These are phyloP conservation scores for Fusarium odoratissimum DNA, from an alignment of 2,329 filamentous ascomycete species.

Conservation along the genomic window DNA sequence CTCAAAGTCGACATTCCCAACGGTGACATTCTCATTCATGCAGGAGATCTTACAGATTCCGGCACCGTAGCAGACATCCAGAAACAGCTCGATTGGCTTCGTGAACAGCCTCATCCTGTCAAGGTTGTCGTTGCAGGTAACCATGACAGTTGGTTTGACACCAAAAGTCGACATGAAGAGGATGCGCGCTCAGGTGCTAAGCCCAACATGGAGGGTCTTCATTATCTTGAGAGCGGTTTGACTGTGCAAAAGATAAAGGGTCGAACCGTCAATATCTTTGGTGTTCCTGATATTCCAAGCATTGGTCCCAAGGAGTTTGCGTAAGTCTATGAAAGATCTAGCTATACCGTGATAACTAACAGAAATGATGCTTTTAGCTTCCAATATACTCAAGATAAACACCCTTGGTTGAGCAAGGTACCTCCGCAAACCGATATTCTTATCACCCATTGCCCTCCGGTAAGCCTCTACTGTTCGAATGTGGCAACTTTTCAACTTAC, in stretches of 20 bases:
- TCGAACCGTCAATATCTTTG: conserved; percentile 73
- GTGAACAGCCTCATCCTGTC: conserved; percentile 76
- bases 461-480: conserved; percentile 45
- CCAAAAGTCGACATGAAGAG: conserved; percentile 65
- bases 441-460: conserved; percentile 83
- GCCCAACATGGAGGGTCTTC: conserved; percentile 74
- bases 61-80: conserved; percentile 82
- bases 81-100: conserved; percentile 85
- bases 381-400: conserved; percentile 73
- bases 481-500: conserved; percentile 7
- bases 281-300: conserved; percentile 81
- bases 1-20: conserved; percentile 70
- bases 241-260: conserved; percentile 72
- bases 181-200: conserved; percentile 64
- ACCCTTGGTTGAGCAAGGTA: conserved; percentile 79
- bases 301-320: conserved; percentile 79
- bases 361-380: conserved; percentile 61
- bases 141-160: conserved; percentile 88
- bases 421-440: conserved; percentile 81
- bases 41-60: conserved; percentile 82
- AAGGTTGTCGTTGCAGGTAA: conserved; percentile 90
- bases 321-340: conserved; percentile 42
- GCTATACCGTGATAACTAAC: conserved; percentile 3
- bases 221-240: conserved; percentile 79
- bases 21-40: conserved; percentile 89